Base-by-base conservation (phyloP, 1,284 basidiomycete genomes). In the Sutorius eximius region DNA sequence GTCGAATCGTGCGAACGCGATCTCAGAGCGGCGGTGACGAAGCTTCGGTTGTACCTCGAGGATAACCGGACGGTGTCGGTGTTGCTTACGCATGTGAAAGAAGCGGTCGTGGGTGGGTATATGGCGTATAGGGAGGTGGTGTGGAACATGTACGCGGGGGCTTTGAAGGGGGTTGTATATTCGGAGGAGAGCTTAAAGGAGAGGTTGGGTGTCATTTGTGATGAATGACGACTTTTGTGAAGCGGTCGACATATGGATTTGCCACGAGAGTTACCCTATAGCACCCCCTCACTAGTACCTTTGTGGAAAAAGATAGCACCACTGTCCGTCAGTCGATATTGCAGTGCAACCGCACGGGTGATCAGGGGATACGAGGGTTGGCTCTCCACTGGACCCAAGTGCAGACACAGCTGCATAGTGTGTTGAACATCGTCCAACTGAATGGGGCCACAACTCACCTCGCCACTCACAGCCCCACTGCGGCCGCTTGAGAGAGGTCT, bases 51-150 rank as follows among this genome's bases (percentile, higher is more conserved):
- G 52, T 96, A 94, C 67, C 78, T 97, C 13, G 86, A 89, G 59
- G 90, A 93, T 60, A 79, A 82, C 60, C 80, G 87, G 55, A 93
- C 92, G 8, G 89, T 89, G 33, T 75, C 75, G 2, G 86, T 95
- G 4, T 73, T 96, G 47, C 71, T 95, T 18, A 82, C 83, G 27
- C 92, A 94, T 60, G 79, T 91, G 20, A 77, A 84, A 65, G 89
- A 87, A 45, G 80, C 83, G n/a, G 81, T 95, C 16, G 78, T 85
- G 54, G 86, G 89, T 53, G 80, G 80, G 37, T 95, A 94, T 71
- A 76, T 78, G 57, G 77, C 79, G 37, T 94, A 92, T 72, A 76
- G 85, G 63, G 82, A 78, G 11, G 70, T 74, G 3, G 73, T 74
- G 27, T 69, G 72, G 70, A 69, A 64, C 45, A 71, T 76, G 66